These are phyloP conservation scores for Trichoderma cornu-damae DNA, from an alignment of 2,329 filamentous ascomycete species.

Conservation along the genomic window DNA sequence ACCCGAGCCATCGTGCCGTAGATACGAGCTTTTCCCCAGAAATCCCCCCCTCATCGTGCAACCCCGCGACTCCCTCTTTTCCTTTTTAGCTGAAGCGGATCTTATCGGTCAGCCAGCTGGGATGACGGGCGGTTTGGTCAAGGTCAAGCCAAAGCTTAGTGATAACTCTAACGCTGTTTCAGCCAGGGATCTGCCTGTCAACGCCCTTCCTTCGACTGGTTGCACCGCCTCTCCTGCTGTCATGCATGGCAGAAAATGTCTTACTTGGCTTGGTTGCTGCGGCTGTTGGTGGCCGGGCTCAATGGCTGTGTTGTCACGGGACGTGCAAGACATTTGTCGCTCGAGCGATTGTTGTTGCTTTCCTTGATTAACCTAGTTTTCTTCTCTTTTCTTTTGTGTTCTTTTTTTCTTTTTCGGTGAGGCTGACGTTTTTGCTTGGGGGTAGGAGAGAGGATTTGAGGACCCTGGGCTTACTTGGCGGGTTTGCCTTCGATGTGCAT, in stretches of 20 bases:
- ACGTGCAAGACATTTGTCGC: slow-evolving; percentile 10
- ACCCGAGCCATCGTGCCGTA: neutral
- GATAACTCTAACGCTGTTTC: neutral
- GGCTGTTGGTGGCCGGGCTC: neutral
- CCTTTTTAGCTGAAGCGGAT: slow-evolving; percentile 14
- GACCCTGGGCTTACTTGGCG: neutral
- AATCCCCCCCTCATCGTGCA: neutral
- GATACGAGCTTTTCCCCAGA: neutral
- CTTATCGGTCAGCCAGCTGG: slow-evolving; percentile 3
- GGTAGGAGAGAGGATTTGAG: neutral
- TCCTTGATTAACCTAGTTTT: neutral
- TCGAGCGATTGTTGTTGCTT: neutral
- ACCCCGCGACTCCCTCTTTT: neutral
- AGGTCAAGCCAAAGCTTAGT: neutral
- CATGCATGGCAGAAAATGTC: neutral
- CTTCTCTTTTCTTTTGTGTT: neutral
- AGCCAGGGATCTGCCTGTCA: slow-evolving; percentile 8
- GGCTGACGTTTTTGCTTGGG: neutral
- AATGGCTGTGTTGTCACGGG: neutral
- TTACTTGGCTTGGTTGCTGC: neutral
- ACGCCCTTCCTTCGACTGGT: neutral
- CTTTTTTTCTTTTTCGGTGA: neutral
- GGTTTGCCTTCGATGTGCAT: neutral
- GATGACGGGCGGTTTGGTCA: neutral
- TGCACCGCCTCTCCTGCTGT: neutral